Evolutionary conservation across 345 rosid genomes (phyloP).

Genomic region (Cardamine occulta): DNA sequence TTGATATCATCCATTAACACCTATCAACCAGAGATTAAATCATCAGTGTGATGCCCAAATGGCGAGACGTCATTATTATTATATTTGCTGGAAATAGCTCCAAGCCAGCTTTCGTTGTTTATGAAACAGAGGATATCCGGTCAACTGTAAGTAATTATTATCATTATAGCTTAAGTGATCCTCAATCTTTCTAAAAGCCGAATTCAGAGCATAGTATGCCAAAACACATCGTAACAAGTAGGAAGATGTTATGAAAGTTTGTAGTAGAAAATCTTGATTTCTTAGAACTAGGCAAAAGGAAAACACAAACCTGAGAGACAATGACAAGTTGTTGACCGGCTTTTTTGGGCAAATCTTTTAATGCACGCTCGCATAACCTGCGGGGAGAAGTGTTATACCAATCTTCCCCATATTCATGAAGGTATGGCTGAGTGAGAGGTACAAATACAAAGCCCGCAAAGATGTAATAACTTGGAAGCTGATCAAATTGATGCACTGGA

Average conservation of each 20-base stretch:
- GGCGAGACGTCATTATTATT: neutral
- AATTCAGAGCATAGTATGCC: neutral
- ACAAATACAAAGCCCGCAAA: conserved; percentile 90
- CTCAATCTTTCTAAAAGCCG: neutral
- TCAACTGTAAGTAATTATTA: neutral
- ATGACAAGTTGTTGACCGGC: conserved; percentile 81
- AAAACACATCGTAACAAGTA: neutral
- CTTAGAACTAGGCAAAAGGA: neutral
- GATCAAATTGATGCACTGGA: conserved; percentile 88
- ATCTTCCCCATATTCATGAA: conserved; percentile 92
- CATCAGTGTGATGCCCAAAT: conserved; percentile 26
- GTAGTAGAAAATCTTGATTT: neutral
- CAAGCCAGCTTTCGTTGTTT: neutral
- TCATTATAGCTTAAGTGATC: neutral
- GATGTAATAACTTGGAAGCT: conserved; percentile 88
- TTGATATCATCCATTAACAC: conserved; percentile 90
- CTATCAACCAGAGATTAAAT: conserved; percentile 49
- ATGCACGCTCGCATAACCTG: conserved; percentile 74
- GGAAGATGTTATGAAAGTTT: neutral
- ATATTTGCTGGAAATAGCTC: neutral
- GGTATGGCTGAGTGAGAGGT: conserved; percentile 88
- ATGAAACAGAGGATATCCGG: neutral
- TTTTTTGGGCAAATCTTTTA: conserved; percentile 72
- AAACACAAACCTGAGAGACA: conserved; percentile 74
- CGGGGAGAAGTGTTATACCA: conserved; percentile 92